phyloP scores from a whole-genome alignment of 805 yeast genomes.

The Saccharomycopsis javanensis region DNA sequence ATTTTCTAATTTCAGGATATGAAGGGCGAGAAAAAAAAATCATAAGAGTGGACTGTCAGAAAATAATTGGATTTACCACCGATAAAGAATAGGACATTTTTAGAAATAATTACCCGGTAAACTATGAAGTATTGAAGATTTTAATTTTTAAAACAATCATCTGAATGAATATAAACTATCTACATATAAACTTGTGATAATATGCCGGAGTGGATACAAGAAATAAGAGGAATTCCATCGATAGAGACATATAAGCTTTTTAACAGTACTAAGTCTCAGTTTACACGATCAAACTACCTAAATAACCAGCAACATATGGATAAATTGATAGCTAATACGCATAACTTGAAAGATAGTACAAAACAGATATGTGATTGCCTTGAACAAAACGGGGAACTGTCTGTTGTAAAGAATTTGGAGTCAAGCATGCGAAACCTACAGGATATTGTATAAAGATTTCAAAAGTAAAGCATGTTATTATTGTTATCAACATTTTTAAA shows the following conservation, averaged over 20 bases:
- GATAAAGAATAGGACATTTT: too few relatives aligned
- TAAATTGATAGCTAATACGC: constrained; percentile 4
- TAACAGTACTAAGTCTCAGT: constrained; percentile 7
- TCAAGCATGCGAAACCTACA: neutral
- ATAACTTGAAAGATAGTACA: neutral
- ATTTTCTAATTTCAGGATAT: too few relatives aligned
- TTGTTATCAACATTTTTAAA: too few relatives aligned
- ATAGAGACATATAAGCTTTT: constrained; percentile 14
- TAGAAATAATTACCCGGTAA: neutral
- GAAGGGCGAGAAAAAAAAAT: neutral
- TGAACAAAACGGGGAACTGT: neutral
- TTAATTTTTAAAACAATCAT: too few relatives aligned
- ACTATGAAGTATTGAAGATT: too few relatives aligned
- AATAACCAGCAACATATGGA: constrained; percentile 3
- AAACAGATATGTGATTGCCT: neutral
- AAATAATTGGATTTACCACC: too few relatives aligned
- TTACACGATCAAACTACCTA: constrained; percentile 4
- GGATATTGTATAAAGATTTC: neutral
- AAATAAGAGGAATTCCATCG: constrained; percentile 15
- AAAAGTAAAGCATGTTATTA: too few relatives aligned
- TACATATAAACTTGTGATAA: neutral
- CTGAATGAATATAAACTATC: neutral
- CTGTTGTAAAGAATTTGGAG: neutral
- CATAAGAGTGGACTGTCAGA: neutral
- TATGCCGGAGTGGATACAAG: constrained; percentile 14